Conservation (phyloP, 306 rosid species). For the Castanopsis chinensis region DNA sequence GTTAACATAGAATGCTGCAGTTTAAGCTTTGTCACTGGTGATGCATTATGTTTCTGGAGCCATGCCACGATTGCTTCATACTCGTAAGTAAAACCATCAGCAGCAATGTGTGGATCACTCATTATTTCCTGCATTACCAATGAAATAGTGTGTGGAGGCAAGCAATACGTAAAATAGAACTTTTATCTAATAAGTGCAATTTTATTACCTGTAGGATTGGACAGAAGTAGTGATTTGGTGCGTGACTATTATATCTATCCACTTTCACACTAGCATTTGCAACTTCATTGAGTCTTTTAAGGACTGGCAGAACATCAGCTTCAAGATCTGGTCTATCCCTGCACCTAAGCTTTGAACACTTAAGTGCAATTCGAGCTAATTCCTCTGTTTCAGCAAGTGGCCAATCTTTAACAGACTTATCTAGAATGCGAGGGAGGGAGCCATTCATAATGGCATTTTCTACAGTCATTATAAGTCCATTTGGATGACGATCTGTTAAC, state of each 20-base stretch:
- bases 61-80: constrained; percentile 86
- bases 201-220: constrained; percentile 88
- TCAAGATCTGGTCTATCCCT: constrained; percentile 97
- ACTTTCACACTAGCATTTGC: constrained; percentile 50
- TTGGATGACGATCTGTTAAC: constrained; percentile 67
- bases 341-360: constrained; percentile 79
- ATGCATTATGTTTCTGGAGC: constrained; percentile 68
- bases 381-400: constrained; percentile 71
- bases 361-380: constrained; percentile 61
- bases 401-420: constrained; percentile 78
- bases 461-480: constrained; percentile 46
- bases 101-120: constrained; percentile 86
- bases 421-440: constrained; percentile 54
- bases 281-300: constrained; percentile 50
- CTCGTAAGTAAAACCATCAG: constrained; percentile 87
- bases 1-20: constrained; percentile 55
- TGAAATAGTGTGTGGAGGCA: constrained; percentile 4
- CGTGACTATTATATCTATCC: constrained; percentile 30
- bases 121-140: constrained; percentile 66
- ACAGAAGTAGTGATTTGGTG: constrained; percentile 83
- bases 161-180: neutral
- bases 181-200: neutral
- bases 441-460: constrained; percentile 69
- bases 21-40: constrained; percentile 69
- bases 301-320: constrained; percentile 79